A percentile compares a stretch with the other conserved stretches of the same genome.
Evolutionary conservation across 2,329 filamentous ascomycete genomes (phyloP).

Genomic region (Aureobasidium sp.): DNA sequence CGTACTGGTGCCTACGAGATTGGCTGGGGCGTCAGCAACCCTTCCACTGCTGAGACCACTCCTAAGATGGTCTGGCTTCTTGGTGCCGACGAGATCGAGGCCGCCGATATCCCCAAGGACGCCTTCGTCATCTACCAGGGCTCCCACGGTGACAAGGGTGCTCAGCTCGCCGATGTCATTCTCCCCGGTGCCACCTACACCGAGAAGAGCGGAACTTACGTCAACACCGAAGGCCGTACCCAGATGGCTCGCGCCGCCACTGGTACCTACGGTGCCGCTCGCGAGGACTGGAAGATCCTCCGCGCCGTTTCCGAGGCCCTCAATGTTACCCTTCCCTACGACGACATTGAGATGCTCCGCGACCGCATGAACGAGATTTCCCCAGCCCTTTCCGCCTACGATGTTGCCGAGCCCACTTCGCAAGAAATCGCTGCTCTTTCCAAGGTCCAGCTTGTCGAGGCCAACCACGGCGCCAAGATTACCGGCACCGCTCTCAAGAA

Average conservation of each 20-base stretch:
- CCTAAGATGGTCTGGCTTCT: slow-evolving; percentile 97
- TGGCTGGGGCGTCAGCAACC: slow-evolving; percentile 82
- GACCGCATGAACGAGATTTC: slow-evolving; percentile 95
- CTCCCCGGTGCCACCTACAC: slow-evolving; percentile 94
- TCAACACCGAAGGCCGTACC: slow-evolving; percentile 95
- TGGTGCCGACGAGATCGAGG: slow-evolving; percentile 83
- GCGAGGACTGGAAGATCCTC: slow-evolving; percentile 99
- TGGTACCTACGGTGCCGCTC: slow-evolving; percentile 76
- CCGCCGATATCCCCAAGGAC: slow-evolving; percentile 84
- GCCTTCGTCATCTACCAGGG: slow-evolving; percentile 98
- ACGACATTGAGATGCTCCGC: slow-evolving; percentile 80
- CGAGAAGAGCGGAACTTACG: slow-evolving; percentile 90
- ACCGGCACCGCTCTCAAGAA: slow-evolving; percentile 70
- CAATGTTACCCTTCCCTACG: slow-evolving; percentile 78
- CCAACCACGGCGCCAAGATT: slow-evolving; percentile 82
- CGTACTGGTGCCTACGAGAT: slow-evolving; percentile 91
- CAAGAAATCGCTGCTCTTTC: slow-evolving; percentile 62
- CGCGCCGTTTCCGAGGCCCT: slow-evolving; percentile 89
- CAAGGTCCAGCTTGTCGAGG: slow-evolving; percentile 92
- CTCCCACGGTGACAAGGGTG: slow-evolving; percentile 91
- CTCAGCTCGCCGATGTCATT: slow-evolving; percentile 86
- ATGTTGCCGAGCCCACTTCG: slow-evolving; percentile 73
- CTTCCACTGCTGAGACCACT: slow-evolving; percentile 71
- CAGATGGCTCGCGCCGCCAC: slow-evolving; percentile 91
- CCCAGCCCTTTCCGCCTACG: slow-evolving; percentile 81